Conservation (phyloP, 805 yeast species). For the Yamadazyma insecticola region DNA sequence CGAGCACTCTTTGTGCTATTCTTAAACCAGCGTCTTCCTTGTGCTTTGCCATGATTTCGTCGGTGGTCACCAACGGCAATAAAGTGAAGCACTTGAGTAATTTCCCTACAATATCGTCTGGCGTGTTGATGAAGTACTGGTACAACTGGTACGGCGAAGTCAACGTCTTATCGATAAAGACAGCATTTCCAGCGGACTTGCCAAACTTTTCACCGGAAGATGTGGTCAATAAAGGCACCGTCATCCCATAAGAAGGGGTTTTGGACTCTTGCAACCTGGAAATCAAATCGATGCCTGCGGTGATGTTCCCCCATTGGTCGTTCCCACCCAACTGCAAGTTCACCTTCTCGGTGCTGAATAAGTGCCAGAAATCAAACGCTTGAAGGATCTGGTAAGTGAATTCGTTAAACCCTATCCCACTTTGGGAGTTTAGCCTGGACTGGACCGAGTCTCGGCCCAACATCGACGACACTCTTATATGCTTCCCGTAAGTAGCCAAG, state of each 20-base stretch:
- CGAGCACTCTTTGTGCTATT: conserved; percentile 71
- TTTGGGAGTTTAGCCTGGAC: conserved; percentile 60
- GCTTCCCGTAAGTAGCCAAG: conserved; percentile 68
- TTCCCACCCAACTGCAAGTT: conserved; percentile 88
- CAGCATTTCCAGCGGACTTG: conserved; percentile 94
- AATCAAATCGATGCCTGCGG: conserved; percentile 90
- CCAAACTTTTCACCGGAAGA: conserved; percentile 92
- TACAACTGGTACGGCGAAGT: conserved; percentile 80
- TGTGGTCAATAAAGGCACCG: conserved; percentile 86
- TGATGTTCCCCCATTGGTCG: conserved; percentile 98
- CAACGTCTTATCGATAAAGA: conserved; percentile 70
- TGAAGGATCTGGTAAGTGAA: conserved; percentile 90
- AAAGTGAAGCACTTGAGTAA: conserved; percentile 76
- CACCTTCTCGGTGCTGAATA: conserved; percentile 56
- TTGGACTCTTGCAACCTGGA: conserved; percentile 42
- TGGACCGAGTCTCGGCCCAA: conserved; percentile 83
- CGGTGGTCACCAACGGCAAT: conserved; percentile 60
- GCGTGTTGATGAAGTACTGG: conserved; percentile 76
- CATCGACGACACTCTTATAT: conserved; percentile 82
- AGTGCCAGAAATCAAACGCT: conserved; percentile 88
- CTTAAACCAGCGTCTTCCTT: conserved; percentile 55
- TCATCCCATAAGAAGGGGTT: conserved; percentile 60
- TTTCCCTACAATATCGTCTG: conserved; percentile 69
- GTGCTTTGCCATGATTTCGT: conserved; percentile 50
- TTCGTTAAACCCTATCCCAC: conserved; percentile 89